Evolutionary conservation across 2,329 filamentous ascomycete species (phyloP), one percentile per base, ranked within the genome.

Genomic region (Arthrobotrys musiformis): DNA sequence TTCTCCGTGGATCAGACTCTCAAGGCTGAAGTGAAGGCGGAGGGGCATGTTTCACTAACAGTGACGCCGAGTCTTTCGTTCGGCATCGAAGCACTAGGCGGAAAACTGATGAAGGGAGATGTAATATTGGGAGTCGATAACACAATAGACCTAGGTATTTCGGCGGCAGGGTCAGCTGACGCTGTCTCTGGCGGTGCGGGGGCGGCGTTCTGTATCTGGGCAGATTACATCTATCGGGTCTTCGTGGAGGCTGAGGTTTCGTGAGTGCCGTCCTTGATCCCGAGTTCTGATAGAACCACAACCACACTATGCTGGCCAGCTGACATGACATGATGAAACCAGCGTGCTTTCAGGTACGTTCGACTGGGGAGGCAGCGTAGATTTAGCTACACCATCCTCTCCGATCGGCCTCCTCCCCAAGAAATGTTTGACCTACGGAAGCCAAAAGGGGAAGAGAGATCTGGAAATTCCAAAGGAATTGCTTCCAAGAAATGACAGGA

Each of bases 81-180:
- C 19, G 50, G 64, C 22, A 60, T 69, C 26, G 64, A 69, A 15
- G 64, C 54, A 4, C 50, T 69, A n/a, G 64, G 64, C 7, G 64
- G 64, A 3, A 69, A 69, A 15, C 11, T 69, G 17, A 60, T 60
- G 50, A 69, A 69, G 30, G 64, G 64, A 35, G 64, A 69, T 33
- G 64, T 69, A 1, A 69, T 58, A 33, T 26, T 69, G 1, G 64
- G 64, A 5, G 64, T 69, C 0, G 64, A 69, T 46, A 69, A 60
- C 58, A 60, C 64, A 9, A 60, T 69, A 15, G 64, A 58, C 9
- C n/a, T 69, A 6, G 64, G 64, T 7, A 35, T 69, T 2, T 69
- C 64, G 30, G 64, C 64, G 0, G 48, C 50, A 37, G 50, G 50
- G 19, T 48, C 50, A 0, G 64, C 64, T 13, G 64, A 66, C 13